Evolutionary conservation across 1,139 yeast species (phyloP).

Genomic region (Candida gigantensis): DNA sequence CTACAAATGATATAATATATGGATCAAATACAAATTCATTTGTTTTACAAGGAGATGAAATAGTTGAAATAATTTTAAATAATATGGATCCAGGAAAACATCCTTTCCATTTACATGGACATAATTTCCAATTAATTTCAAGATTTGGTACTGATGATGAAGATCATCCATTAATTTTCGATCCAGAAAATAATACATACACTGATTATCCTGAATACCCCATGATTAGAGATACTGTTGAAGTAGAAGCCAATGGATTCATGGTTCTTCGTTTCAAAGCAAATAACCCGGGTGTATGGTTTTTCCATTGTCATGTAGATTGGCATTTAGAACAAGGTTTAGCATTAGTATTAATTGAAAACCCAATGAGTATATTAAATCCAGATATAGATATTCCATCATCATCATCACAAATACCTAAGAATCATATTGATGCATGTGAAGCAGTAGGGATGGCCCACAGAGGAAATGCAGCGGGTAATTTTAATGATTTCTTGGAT

Average conservation of each 20-base stretch:
- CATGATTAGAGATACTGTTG: constrained; percentile 68
- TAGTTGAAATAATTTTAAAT: constrained; percentile 67
- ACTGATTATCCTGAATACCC: constrained; percentile 51
- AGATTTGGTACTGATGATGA: constrained; percentile 38
- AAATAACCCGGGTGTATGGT: constrained; percentile 64
- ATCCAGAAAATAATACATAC: constrained; percentile 33
- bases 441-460: constrained; percentile 46
- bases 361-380: constrained; percentile 55
- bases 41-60: constrained; percentile 69
- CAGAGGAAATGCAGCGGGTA: constrained; percentile 87
- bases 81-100: constrained; percentile 76
- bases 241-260: constrained; percentile 67
- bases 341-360: constrained; percentile 53
- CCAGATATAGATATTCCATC: too few species aligned
- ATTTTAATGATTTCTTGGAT: constrained; percentile 59
- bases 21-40: constrained; percentile 78
- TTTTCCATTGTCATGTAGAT: constrained; percentile 66
- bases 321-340: constrained; percentile 68
- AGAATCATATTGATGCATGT: constrained; percentile 64
- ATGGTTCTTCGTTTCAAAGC: constrained; percentile 60
- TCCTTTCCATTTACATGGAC: constrained; percentile 91
- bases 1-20: constrained; percentile 49
- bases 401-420: constrained; percentile 51
- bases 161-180: constrained; percentile 39
- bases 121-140: constrained; percentile 61